Conservation (phyloP, 2,329 filamentous ascomycete genomes). For the Verticillium nubilum region DNA sequence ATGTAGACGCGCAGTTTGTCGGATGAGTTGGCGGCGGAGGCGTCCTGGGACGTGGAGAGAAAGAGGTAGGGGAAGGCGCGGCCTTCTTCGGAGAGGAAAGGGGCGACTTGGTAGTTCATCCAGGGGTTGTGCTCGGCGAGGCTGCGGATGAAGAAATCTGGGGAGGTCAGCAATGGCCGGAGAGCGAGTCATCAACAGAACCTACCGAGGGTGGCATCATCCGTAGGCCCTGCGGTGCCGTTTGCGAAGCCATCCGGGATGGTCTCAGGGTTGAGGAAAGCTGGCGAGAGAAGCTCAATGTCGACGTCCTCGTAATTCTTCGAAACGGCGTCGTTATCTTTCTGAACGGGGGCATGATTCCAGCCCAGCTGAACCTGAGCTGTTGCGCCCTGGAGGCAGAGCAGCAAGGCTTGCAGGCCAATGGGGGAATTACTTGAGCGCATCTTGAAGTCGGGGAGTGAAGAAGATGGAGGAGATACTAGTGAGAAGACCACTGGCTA, state of each 20-base stretch:
- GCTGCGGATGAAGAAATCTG: slow-evolving; percentile 19
- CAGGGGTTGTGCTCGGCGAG: slow-evolving; percentile 21
- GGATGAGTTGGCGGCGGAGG: slow-evolving; percentile 1
- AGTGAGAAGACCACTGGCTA: not conserved
- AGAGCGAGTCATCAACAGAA: not conserved
- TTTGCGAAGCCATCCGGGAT: slow-evolving; percentile 17
- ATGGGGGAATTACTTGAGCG: not conserved
- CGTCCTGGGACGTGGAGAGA: slow-evolving; percentile 2
- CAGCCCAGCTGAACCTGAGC: slow-evolving; percentile 14
- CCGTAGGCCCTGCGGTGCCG: slow-evolving; percentile 22
- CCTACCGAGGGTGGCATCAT: slow-evolving; percentile 21
- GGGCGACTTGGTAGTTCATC: slow-evolving; percentile 18
- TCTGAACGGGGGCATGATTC: slow-evolving; percentile 17
- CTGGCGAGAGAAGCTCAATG: slow-evolving; percentile 20
- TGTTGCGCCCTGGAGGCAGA: slow-evolving; percentile 6
- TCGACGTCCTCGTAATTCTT: slow-evolving; percentile 22
- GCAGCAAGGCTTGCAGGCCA: not conserved
- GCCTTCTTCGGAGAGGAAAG: slow-evolving; percentile 21
- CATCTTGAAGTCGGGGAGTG: not conserved
- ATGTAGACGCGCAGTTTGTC: slow-evolving; percentile 20
- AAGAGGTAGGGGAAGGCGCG: slow-evolving; percentile 10
- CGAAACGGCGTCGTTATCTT: slow-evolving; percentile 20
- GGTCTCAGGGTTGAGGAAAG: slow-evolving; percentile 18
- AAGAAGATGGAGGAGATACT: not conserved
- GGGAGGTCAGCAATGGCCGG: not conserved